Percentiles rank a stretch among this genome's conserved stretches.
phyloP scores from a whole-genome alignment of 2,329 filamentous ascomycete species.

The Aspergillus japonicus region DNA sequence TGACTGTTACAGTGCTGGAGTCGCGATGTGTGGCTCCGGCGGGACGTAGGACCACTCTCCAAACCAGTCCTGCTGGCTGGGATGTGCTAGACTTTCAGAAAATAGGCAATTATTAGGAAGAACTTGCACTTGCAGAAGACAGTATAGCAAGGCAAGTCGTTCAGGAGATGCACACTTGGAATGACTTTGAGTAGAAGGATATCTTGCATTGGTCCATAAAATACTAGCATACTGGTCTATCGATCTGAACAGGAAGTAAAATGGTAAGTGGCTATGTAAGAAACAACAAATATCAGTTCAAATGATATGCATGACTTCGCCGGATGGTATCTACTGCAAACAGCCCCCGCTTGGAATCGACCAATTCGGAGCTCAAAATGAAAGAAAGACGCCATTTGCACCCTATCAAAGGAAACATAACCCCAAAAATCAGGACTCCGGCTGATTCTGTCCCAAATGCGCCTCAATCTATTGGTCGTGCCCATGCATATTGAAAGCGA shows the following conservation, averaged over 20 bases:
- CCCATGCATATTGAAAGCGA: not conserved
- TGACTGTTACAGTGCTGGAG: no score
- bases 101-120: no score
- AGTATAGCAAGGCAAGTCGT: no score
- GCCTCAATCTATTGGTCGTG: not conserved
- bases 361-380: not conserved
- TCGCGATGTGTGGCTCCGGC: no score
- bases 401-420: not conserved
- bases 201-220: not conserved
- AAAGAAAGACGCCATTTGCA: not conserved
- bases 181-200: no score
- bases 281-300: not conserved
- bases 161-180: no score
- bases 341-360: not conserved
- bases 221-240: not conserved
- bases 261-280: not conserved
- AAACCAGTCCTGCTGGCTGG: no score
- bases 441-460: not conserved
- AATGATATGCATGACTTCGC: not conserved
- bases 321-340: not conserved
- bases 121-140: no score
- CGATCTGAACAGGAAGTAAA: not conserved
- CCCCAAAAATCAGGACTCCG: not conserved
- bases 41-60: no score
- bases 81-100: no score